These are phyloP conservation scores for Rauvolfia tetraphylla DNA, from an alignment of 257 asterid genomes.

Conservation along the genomic window DNA sequence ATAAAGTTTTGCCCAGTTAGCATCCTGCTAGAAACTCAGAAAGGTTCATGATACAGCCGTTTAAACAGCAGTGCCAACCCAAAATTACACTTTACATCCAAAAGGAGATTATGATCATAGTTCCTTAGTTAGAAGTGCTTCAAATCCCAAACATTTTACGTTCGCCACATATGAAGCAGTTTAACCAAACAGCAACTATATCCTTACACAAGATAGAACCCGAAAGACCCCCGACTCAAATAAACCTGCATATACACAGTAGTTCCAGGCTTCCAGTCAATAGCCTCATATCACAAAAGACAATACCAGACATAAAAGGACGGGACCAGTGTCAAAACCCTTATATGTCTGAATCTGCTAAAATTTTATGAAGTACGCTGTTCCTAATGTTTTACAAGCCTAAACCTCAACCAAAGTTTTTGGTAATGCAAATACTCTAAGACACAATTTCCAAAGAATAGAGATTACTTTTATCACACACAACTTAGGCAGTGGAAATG, in stretches of 20 bases:
- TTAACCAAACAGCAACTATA: background rate
- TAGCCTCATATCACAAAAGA: background rate
- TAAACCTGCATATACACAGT: background rate
- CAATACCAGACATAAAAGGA: background rate
- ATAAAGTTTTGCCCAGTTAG: constrained; percentile 27
- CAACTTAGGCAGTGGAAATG: background rate
- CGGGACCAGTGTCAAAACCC: background rate
- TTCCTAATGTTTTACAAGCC: background rate
- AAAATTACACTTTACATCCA: background rate
- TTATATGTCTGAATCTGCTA: background rate
- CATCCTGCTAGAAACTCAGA: constrained; percentile 14
- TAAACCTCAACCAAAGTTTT: background rate
- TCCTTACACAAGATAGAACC: background rate
- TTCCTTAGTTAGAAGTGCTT: background rate
- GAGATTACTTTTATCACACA: background rate
- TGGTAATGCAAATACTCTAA: background rate
- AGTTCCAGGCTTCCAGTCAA: background rate
- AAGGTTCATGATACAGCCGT: background rate
- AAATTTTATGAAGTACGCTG: background rate
- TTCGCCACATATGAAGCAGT: background rate
- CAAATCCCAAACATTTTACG: background rate
- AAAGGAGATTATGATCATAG: background rate
- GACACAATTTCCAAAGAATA: background rate
- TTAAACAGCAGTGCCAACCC: background rate
- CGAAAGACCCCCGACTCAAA: background rate